phyloP scores from a whole-genome alignment of 768 basidiomycete species.

The Lentinus tigrinus region DNA sequence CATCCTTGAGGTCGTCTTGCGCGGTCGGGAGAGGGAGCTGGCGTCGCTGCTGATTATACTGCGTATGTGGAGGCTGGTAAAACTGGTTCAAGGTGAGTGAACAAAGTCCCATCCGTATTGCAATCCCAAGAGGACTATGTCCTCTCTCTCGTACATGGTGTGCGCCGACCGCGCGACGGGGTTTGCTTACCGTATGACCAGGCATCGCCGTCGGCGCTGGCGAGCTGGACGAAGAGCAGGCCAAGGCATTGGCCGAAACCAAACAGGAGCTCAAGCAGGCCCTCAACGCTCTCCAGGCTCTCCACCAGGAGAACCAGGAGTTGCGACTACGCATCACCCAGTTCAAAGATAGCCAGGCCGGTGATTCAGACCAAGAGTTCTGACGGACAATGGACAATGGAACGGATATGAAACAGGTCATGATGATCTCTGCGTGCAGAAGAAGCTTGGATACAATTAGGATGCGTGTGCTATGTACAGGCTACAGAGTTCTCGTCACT shows the following conservation, averaged over 20 bases:
- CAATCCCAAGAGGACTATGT: no score
- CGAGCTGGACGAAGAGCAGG: slow-evolving; percentile 59
- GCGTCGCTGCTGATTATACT: slow-evolving; percentile 68
- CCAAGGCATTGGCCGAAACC: slow-evolving; percentile 48
- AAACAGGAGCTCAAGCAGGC: slow-evolving; percentile 45
- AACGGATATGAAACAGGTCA: background rate
- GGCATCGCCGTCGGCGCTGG: slow-evolving; percentile 77
- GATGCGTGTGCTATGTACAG: slow-evolving; percentile 13
- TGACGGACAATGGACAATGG: background rate
- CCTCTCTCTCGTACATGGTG: background rate
- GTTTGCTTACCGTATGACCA: slow-evolving; percentile 39
- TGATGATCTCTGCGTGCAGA: background rate
- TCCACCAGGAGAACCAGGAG: slow-evolving; percentile 53
- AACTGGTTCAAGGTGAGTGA: slow-evolving; percentile 59
- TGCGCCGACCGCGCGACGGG: background rate
- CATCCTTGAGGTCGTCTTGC: slow-evolving; percentile 65
- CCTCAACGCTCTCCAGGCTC: slow-evolving; percentile 37
- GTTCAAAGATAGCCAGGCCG: slow-evolving; percentile 3
- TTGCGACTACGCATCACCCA: slow-evolving; percentile 32
- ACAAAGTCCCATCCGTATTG: background rate
- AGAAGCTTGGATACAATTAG: slow-evolving; percentile 12
- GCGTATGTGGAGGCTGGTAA: slow-evolving; percentile 80
- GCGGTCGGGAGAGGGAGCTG: slow-evolving; percentile 69
- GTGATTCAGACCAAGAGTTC: background rate
- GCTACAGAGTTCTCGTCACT: slow-evolving; percentile 7